Percentiles rank a stretch among this genome's conserved stretches.
These are phyloP conservation scores for Clavulina sp. DNA, from an alignment of 768 basidiomycete genomes.

Conservation along the genomic window DNA sequence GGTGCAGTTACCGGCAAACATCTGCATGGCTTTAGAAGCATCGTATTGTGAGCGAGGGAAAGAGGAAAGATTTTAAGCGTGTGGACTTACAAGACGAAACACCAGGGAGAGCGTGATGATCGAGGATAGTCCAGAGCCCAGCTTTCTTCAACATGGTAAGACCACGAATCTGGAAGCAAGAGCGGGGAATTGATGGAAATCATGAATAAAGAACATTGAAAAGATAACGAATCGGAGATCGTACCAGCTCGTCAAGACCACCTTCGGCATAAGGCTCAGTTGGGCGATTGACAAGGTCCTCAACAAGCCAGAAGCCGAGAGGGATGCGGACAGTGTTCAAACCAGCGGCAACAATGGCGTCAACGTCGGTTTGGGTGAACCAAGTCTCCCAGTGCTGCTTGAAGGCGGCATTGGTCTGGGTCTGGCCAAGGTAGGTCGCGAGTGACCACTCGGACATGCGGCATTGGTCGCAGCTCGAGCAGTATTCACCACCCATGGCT, in stretches of 20 bases:
- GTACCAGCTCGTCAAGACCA: slow-evolving; percentile 45
- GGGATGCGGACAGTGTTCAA: slow-evolving; percentile 69
- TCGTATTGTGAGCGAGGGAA: too few relatives aligned
- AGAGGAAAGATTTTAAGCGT: too few relatives aligned
- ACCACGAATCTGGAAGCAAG: slow-evolving; percentile 36
- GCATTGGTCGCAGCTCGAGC: slow-evolving; percentile 41
- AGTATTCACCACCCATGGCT: slow-evolving; percentile 52
- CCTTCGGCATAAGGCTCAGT: slow-evolving; percentile 53
- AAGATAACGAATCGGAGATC: slow-evolving; percentile 11
- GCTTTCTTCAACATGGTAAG: slow-evolving; percentile 39
- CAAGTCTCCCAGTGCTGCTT: slow-evolving; percentile 53
- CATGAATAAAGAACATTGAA: neutral
- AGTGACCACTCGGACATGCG: slow-evolving; percentile 51
- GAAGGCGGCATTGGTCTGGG: slow-evolving; percentile 39
- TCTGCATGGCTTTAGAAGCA: slow-evolving; percentile 24
- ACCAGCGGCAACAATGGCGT: slow-evolving; percentile 32
- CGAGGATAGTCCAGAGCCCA: slow-evolving; percentile 42
- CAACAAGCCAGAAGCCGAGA: slow-evolving; percentile 70
- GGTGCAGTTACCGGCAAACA: slow-evolving; percentile 58
- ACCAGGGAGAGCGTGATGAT: slow-evolving; percentile 56
- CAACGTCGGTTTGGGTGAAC: slow-evolving; percentile 49
- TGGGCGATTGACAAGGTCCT: slow-evolving; percentile 43
- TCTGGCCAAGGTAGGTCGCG: slow-evolving; percentile 20
- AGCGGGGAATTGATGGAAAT: neutral
- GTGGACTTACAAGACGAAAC: slow-evolving; percentile 31